Evolutionary conservation across 495 filamentous ascomycete genomes (phyloP), one percentile per base, ranked within the genome.

Genomic region (Schizothecium vesticola): DNA sequence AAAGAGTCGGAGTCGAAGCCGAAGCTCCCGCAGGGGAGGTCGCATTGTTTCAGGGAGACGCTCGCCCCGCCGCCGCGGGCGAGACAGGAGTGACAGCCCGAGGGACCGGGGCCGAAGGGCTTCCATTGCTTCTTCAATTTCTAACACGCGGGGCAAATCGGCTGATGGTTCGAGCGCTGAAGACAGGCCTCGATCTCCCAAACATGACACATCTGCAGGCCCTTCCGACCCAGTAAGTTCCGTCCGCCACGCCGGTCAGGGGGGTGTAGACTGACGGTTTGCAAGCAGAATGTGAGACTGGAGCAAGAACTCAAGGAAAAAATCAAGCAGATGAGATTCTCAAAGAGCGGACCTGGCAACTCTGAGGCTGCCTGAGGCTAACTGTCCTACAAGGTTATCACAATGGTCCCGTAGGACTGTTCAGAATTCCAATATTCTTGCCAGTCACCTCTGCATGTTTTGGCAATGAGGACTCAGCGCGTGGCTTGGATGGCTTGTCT

Each of bases 281-380:
- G 74, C 76, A 80, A 68, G 78, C 76, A 51, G 58, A 89, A 81
- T 69, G 83, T 87, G 74, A 80, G 90, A 59, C 85, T 86, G 60
- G 89, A 92, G 78, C 87, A 80, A 73, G 80, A 91, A 65, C 83
- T 91, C 13, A 86, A 86, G 73, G 89, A 92, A 74, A 87, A 85
- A 75, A 83, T 92, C 65, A 88, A 89, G 79, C 81, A 86, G 83
- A 84, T 86, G 83, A 86, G 83, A 80, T 80, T 80, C 78, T 82
- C 80, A 74, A 81, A 79, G 76, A 80, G 75, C 71, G 77, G 80
- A 72, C 73, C 79, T 67, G 71, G 73, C 76, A 76, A 79, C 70
- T 73, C 72, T 77, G 73, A 75, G 78, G 83, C 83, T 82, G 84
- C 83, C 79, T 66, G 72, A 75, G 78, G 83, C 83, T 82, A 84